Evolutionary conservation across 1,284 basidiomycete species (phyloP), one percentile per base, ranked within the genome.

Genomic region (Peniophora sp.): DNA sequence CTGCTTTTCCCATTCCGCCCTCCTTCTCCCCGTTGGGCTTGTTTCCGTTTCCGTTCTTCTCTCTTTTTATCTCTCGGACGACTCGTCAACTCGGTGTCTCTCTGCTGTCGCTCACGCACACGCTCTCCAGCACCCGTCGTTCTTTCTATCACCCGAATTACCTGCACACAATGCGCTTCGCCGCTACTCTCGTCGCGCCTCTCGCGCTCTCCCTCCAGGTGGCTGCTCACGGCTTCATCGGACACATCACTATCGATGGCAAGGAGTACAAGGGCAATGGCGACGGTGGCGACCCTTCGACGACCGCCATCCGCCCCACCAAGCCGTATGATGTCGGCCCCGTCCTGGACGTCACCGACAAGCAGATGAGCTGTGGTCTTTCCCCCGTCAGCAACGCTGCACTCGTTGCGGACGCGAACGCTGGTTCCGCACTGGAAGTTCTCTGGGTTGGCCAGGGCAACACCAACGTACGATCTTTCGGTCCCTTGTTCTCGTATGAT

Each of bases 351-450:
- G 71, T 83, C 14, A 64, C 51, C 42, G 86, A 86, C 60, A 57
- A 72, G 1, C 70, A 71, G 53, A 43, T 88, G 11, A 83, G 76
- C 60, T 90, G 88, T 59, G 87, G 88, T 2, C 64, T 71, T n/a
- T 65, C 69, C 23, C 77, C 83, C 2, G 37, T 41, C 37, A 64
- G 72, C 51, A 64, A 70, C 1, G 85, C 81, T 1, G 56, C 71
- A 3, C 63, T 78, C 44, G 71, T 81, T 41, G 82, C 74, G 1
- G 58, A 73, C 47, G 85, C 79, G 11, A 83, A 79, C 48, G 80
- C 88, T 1, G 86, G 87, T 9, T 81, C 79, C 61, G 60, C 59
- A 0, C 50, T 89, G 17, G 65, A 69, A 3, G 78, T 89, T 58
- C 66, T 70, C 52, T 89, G 85, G 86, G 78, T 71, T 37, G 78